Evolutionary conservation across 2,329 filamentous ascomycete genomes (phyloP).

Genomic region (Colletotrichum chrysophilum): DNA sequence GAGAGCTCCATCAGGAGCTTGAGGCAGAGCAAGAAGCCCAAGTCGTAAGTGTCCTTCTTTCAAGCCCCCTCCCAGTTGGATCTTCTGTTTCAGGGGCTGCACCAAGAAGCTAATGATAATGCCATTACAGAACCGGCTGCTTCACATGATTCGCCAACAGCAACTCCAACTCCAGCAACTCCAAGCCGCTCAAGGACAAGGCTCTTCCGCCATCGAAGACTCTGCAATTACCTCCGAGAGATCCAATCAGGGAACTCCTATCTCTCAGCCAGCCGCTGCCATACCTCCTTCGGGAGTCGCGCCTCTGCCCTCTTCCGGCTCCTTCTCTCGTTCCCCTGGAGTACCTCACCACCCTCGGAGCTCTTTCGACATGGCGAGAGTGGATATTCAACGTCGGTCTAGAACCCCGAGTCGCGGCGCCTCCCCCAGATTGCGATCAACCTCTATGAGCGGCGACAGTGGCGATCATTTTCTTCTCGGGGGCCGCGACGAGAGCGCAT

Average conservation of each 20-base stretch:
- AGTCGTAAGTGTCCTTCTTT: constrained; percentile 56
- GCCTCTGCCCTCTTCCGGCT: constrained; percentile 42
- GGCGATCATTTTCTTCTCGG: constrained; percentile 64
- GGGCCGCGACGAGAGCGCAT: constrained; percentile 76
- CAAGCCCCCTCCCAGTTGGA: not conserved
- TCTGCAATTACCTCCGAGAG: constrained; percentile 51
- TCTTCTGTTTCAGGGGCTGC: not conserved
- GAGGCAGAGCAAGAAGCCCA: constrained; percentile 82
- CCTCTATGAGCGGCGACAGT: constrained; percentile 63
- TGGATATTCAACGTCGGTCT: constrained; percentile 61
- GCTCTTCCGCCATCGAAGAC: constrained; percentile 53
- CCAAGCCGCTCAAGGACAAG: constrained; percentile 45
- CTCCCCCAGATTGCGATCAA: constrained; percentile 61
- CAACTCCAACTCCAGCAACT: constrained; percentile 73
- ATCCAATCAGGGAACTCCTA: constrained; percentile 41
- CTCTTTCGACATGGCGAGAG: constrained; percentile 64
- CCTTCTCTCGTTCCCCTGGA: constrained; percentile 56
- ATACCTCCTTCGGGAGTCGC: constrained; percentile 25
- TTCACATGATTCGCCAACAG: constrained; percentile 78
- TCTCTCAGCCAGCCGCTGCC: constrained; percentile 33
- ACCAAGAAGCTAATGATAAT: constrained; percentile 17
- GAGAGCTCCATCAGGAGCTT: constrained; percentile 79
- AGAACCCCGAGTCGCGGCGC: constrained; percentile 63
- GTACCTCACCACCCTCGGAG: constrained; percentile 56
- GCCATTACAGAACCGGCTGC: constrained; percentile 67